Percentiles rank a stretch among this genome's conserved stretches.
Conservation (phyloP, 306 rosid species). For the Castanospermum australe region DNA sequence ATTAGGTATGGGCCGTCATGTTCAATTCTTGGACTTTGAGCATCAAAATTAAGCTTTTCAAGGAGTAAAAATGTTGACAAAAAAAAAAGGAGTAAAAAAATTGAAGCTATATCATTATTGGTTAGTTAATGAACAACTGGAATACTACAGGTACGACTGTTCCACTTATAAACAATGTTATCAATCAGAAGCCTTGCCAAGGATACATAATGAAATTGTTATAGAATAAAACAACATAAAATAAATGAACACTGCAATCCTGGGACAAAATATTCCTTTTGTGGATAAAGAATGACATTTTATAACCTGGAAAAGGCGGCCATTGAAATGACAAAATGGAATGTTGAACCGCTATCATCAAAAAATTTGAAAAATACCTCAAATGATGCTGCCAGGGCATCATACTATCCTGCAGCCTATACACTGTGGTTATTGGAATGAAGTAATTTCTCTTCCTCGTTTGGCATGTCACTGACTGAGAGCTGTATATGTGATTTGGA, state of each 20-base stretch:
- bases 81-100: too few species aligned
- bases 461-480: slow-evolving; percentile 53
- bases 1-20: too few species aligned
- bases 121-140: neutral
- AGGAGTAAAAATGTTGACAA: too few species aligned
- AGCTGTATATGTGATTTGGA: slow-evolving; percentile 65
- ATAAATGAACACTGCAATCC: neutral
- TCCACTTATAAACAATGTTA: neutral
- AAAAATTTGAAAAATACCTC: neutral
- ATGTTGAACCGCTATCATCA: neutral
- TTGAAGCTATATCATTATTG: too few species aligned
- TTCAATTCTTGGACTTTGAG: too few species aligned
- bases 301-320: neutral
- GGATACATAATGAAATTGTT: neutral
- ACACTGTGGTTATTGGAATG: slow-evolving; percentile 55
- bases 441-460: slow-evolving; percentile 73
- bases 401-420: slow-evolving; percentile 40
- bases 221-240: neutral
- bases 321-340: slow-evolving; percentile 9
- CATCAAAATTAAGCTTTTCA: too few species aligned
- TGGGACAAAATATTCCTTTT: neutral
- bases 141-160: neutral
- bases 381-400: slow-evolving; percentile 1
- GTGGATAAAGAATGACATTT: slow-evolving; percentile 8
- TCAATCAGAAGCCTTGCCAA: neutral